phyloP scores from a whole-genome alignment of 164 flowering plant genomes.

The Umbilicus rupestris region DNA sequence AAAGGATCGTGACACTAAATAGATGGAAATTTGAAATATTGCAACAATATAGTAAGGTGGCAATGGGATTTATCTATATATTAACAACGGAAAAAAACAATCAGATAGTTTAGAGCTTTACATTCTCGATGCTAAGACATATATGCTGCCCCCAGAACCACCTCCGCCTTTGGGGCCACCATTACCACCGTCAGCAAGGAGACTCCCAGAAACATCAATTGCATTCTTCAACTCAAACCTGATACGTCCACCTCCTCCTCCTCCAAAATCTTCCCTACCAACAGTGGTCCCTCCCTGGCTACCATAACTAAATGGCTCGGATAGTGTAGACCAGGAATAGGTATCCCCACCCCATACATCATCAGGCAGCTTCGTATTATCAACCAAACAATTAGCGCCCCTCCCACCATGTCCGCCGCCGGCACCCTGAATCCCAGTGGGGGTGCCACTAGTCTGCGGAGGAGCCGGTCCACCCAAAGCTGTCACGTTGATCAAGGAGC shows the following conservation, averaged over 20 bases:
- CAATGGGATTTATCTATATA: too few species aligned
- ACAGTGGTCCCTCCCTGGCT: conserved; percentile 56
- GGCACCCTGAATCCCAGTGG: conserved; percentile 34
- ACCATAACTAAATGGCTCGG: conserved; percentile 43
- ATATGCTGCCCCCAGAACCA: conserved; percentile 92
- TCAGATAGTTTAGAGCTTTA: too few species aligned
- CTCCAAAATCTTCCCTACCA: conserved; percentile 48
- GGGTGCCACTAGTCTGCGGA: conserved; percentile 39
- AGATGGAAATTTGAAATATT: too few species aligned
- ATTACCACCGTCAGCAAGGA: conserved; percentile 63
- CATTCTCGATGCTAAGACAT: conserved; percentile 57
- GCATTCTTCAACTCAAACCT: conserved; percentile 15
- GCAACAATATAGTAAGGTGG: too few species aligned
- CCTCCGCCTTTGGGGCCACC: conserved; percentile 83
- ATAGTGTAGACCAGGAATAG: conserved; percentile 39
- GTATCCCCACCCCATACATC: conserved; percentile 57
- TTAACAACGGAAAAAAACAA: too few species aligned
- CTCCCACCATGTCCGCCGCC: conserved; percentile 51
- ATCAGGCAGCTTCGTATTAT: conserved; percentile 33
- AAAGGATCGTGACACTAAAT: too few species aligned
- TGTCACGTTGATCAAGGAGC: conserved; percentile 30
- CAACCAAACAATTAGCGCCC: conserved; percentile 35
- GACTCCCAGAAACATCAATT: conserved; percentile 22
- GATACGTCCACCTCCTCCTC: conserved; percentile 49
- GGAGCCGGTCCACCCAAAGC: conserved; percentile 36